Evolutionary conservation across 2,329 filamentous ascomycete species (phyloP), one percentile per base, ranked within the genome.

Genomic region (Aspergillus tamarii): DNA sequence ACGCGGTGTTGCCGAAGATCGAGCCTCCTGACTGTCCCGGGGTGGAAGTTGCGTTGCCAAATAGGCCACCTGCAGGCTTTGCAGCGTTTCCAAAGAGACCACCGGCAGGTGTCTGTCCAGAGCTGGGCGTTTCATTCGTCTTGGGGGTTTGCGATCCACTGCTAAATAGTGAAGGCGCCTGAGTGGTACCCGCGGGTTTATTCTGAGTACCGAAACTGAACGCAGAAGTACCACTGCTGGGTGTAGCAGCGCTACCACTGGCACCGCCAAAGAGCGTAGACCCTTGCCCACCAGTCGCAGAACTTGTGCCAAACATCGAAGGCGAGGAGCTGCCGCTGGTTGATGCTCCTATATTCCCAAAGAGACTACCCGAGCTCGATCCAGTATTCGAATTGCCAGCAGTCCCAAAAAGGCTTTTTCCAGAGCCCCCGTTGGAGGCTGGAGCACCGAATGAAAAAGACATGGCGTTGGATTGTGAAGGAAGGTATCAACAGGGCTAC

Each of bases 281-380:
- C 30, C 60, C 67, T 58, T 72, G 69, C 28, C 65, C 66, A 23
- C 52, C 52, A 45, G 69, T 60, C 4, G 67, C 64, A 64, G 72
- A 41, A 32, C 64, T 72, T 46, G 72, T 68, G 56, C 77, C 78
- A 69, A 80, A 79, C 11, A 75, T 48, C 34, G 76, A 76, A 45
- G 77, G 70, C 30, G 76, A 65, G 43, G 77, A 71, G 59, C 68
- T 72, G 62, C 73, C 72, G 53, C 66, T 70, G 21, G 77, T 67
- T 53, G 77, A 68, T 69, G 74, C 70, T 70, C 76, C 74, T 69
- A 75, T 70, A 70, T 77, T 80, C 60, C 81, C 80, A 71, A 83
- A 82, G 41, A 82, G 72, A 56, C 74, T 69, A 62, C 75, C 74
- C 45, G 62, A 48, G 46, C 62, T 54, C 16, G 68, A 61, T 36